Evolutionary conservation across 331 rosid genomes (phyloP), one percentile per base, ranked within the genome.

Genomic region (Ulmus americana): DNA sequence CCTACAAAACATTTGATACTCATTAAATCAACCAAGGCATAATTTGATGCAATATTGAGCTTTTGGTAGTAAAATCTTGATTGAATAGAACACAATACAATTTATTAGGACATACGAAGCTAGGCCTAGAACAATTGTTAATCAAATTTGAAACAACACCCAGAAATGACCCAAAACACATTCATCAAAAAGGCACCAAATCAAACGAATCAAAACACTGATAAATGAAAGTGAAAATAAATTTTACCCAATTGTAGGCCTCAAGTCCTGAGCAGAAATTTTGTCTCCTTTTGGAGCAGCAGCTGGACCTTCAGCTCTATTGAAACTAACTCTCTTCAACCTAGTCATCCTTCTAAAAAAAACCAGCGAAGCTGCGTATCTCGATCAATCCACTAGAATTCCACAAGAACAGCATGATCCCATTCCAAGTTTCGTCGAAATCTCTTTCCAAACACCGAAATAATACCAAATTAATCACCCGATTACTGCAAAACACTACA

Each of bases 361-460:
- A 59, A 70, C 20, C 64, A 62, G 67, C 56, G 68, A 82, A 77
- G 64, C 63, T 46, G 77, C 75, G 65, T 50, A 74, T 60, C 63
- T 60, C 70, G 55, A 81, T 71, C 43, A 69, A 66, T 85, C 59
- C 74, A 52, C 71, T 47, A 71, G 45, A 61, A 75, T 66, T 57
- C 67, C 76, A 80, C 97, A 88, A 79, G 65, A 87, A 74, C 97
- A 90, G 85, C 78, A 71, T 85, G 73, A 42, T 80, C 57, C 79
- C n/a, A 63, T 66, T 64, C 74, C 55, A 28, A 16, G 38, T 67
- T 59, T 38, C 68, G 63, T 45, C 38, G 10, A 76, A 40, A 13
- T 64, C 46, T 64, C 55, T 39, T 65, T 41, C 70, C 3, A 50
- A 6, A 6, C 35, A 0, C 35, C 2, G 35, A 28, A 28, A 28